Conservation (phyloP, 2,329 filamentous ascomycete species). For the Leptosphaerulina australis region DNA sequence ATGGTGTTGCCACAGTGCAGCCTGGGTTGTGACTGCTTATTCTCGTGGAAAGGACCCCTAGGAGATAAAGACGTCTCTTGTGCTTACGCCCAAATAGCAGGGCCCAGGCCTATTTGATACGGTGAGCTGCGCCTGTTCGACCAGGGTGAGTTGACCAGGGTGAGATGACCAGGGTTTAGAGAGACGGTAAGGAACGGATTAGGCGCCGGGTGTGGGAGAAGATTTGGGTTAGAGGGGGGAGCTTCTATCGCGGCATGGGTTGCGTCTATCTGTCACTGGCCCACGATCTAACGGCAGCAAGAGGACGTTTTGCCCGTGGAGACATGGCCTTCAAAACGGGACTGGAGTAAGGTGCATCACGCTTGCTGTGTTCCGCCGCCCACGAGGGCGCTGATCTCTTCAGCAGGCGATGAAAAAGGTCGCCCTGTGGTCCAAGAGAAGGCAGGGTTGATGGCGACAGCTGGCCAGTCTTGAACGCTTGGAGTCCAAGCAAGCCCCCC, state of each 20-base stretch:
- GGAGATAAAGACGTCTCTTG: slow-evolving; percentile 7
- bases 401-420: slow-evolving; percentile 4
- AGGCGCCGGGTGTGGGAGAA: slow-evolving; percentile 7
- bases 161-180: slow-evolving; percentile 7
- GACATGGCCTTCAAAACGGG: slow-evolving; percentile 6
- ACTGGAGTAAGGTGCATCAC: slow-evolving; percentile 6
- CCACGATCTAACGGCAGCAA: slow-evolving; percentile 14
- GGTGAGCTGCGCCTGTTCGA: background rate
- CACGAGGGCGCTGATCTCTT: slow-evolving; percentile 10
- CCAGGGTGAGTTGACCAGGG: slow-evolving; percentile 9
- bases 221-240: slow-evolving; percentile 11
- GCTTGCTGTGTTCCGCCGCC: slow-evolving; percentile 10
- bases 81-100: slow-evolving; percentile 9
- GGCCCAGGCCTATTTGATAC: slow-evolving; percentile 18
- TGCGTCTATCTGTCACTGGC: slow-evolving; percentile 12
- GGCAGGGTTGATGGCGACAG: slow-evolving; percentile 16
- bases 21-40: slow-evolving; percentile 7
- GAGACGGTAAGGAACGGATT: slow-evolving; percentile 12
- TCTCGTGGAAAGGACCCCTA: slow-evolving; percentile 7
- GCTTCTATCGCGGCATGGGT: slow-evolving; percentile 4
- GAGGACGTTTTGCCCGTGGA: slow-evolving; percentile 10
- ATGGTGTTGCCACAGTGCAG: slow-evolving; percentile 24
- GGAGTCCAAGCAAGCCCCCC: slow-evolving; percentile 13
- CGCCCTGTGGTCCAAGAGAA: slow-evolving; percentile 14
- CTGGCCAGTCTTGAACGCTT: slow-evolving; percentile 15